Evolutionary conservation across 352 stramenopile species (phyloP).

Genomic region (Phytophthora sp.): DNA sequence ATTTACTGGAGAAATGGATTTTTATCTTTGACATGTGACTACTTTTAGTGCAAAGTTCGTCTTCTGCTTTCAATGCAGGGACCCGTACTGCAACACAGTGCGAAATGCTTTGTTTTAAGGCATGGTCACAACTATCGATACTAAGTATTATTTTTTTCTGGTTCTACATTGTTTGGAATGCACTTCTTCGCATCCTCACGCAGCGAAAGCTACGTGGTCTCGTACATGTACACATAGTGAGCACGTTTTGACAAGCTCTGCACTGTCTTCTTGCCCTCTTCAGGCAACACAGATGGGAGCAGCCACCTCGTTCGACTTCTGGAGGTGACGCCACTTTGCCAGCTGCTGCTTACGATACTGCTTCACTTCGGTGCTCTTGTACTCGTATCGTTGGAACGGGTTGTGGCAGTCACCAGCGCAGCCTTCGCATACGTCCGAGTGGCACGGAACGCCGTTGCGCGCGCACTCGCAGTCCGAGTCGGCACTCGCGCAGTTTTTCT

Average conservation of each 20-base stretch:
- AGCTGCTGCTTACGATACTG: constrained; percentile 78
- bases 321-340: constrained; percentile 55
- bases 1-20: constrained; percentile 36
- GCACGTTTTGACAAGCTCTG: not conserved
- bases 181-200: constrained; percentile 18
- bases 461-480: constrained; percentile 76
- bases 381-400: constrained; percentile 71
- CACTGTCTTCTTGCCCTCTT: constrained; percentile 1
- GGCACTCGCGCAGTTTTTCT: constrained; percentile 79
- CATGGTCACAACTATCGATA: not conserved
- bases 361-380: constrained; percentile 72
- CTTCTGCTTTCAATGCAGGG: too few species aligned
- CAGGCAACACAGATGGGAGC: constrained; percentile 44
- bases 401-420: constrained; percentile 80
- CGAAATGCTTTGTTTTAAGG: not conserved
- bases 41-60: too few species aligned
- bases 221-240: constrained; percentile 13
- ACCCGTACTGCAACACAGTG: too few species aligned
- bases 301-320: constrained; percentile 25
- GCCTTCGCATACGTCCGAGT: constrained; percentile 75
- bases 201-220: constrained; percentile 5
- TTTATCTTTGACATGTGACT: constrained; percentile 33
- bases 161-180: constrained; percentile 8
- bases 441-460: constrained; percentile 74
- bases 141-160: constrained; percentile 21